Conservation (phyloP, 1,284 basidiomycete species). For the Melampsora larici-populina region DNA sequence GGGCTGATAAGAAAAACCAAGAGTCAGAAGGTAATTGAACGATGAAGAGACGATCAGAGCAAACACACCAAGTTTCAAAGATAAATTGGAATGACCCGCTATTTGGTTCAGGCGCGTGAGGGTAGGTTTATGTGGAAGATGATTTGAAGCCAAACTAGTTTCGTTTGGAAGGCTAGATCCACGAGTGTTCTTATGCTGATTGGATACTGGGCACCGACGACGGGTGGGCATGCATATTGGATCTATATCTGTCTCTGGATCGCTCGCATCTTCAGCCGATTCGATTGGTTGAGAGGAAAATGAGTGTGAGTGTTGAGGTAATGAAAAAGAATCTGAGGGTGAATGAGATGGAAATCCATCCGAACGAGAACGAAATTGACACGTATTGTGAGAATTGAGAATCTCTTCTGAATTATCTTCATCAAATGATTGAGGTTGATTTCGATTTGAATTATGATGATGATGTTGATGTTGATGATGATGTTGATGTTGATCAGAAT, state of each 20-base stretch:
- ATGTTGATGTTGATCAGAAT: neutral
- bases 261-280: neutral
- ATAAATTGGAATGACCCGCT: neutral
- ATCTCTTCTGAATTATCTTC: conserved; percentile 2
- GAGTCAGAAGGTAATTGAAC: neutral
- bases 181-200: too few species aligned
- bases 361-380: too few species aligned
- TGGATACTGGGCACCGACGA: neutral
- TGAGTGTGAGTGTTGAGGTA: neutral
- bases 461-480: neutral
- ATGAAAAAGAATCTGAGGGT: neutral
- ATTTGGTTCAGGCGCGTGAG: neutral
- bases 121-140: neutral
- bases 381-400: neutral
- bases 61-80: too few species aligned
- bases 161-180: neutral
- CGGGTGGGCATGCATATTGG: neutral
- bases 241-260: neutral
- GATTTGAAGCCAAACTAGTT: neutral
- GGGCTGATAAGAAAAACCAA: too few species aligned
- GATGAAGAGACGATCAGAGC: neutral
- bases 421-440: conserved; percentile 1
- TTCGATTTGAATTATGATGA: neutral
- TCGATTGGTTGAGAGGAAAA: neutral
- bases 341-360: neutral